Conservation (phyloP, 345 rosid species). For the Pseudoturritis turrita region DNA sequence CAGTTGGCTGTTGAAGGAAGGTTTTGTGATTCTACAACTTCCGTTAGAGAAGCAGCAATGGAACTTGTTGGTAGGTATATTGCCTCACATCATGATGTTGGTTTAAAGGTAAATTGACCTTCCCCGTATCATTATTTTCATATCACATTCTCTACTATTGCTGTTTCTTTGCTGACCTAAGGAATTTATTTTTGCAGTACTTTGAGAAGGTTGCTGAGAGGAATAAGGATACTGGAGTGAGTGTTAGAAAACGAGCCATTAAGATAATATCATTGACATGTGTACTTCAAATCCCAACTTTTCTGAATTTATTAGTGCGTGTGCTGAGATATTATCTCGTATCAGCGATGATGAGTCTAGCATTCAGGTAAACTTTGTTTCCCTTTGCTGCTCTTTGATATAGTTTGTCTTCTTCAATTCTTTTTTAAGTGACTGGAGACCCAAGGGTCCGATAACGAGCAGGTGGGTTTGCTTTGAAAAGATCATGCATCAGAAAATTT, state of each 20-base stretch:
- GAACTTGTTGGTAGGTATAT: constrained; percentile 99
- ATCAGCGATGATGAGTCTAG: constrained; percentile 95
- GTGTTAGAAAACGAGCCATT: constrained; percentile 95
- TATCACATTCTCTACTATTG: constrained; percentile 8
- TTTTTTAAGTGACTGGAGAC: constrained; percentile 81
- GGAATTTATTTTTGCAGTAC: constrained; percentile 50
- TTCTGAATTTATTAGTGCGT: constrained; percentile 83
- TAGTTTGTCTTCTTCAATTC: constrained; percentile 57
- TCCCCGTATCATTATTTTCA: constrained; percentile 1
- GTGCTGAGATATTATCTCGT: constrained; percentile 89
- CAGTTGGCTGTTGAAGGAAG: constrained; percentile 98
- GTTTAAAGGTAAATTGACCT: constrained; percentile 58
- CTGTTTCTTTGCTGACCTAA: background rate
- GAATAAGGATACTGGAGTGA: constrained; percentile 97
- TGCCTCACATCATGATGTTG: constrained; percentile 97
- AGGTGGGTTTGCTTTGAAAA: constrained; percentile 50
- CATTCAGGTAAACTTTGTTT: constrained; percentile 61
- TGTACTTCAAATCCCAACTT: constrained; percentile 83
- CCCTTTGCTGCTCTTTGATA: constrained; percentile 1
- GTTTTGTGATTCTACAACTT: constrained; percentile 98
- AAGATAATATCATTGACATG: constrained; percentile 94
- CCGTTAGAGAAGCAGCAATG: constrained; percentile 97
- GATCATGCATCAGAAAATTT: background rate
- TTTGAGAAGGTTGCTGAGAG: constrained; percentile 99
- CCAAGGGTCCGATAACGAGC: constrained; percentile 65